Conservation (phyloP, 768 basidiomycete genomes). For the Antrodiella citrinella region DNA sequence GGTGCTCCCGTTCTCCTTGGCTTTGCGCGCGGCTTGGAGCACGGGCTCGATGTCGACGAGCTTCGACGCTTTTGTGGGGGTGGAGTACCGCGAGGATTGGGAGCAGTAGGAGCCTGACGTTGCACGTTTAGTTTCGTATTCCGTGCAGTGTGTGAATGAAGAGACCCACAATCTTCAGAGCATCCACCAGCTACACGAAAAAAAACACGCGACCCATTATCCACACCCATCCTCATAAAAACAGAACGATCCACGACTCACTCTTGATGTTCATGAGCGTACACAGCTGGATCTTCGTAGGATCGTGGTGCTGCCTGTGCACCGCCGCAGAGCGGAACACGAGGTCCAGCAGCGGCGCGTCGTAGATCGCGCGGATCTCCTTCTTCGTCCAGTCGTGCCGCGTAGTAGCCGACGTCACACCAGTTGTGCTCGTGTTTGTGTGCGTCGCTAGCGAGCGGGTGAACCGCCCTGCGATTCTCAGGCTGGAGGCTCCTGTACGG, state of each 20-base stretch:
- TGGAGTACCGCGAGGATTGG: constrained; percentile 90
- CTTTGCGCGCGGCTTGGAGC: constrained; percentile 83
- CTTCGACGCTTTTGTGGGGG: constrained; percentile 80
- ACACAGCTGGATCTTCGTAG: constrained; percentile 88
- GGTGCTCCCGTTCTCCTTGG: constrained; percentile 94
- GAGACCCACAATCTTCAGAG: constrained; percentile 81
- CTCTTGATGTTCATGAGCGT: constrained; percentile 99
- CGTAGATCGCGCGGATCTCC: constrained; percentile 82
- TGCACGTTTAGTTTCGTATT: constrained; percentile 5
- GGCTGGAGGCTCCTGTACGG: constrained; percentile 19
- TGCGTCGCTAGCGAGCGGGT: constrained; percentile 58
- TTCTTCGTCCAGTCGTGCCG: constrained; percentile 66
- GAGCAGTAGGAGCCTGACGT: constrained; percentile 88
- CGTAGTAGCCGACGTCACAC: constrained; percentile 20
- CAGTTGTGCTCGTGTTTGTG: constrained; percentile 24
- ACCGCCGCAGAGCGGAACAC: constrained; percentile 80
- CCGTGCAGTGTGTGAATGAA: background rate
- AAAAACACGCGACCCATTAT: constrained; percentile 7
- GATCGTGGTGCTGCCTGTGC: constrained; percentile 82
- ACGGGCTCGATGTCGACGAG: constrained; percentile 89
- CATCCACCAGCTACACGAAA: constrained; percentile 78
- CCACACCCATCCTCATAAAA: background rate
- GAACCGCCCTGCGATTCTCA: constrained; percentile 17
- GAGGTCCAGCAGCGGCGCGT: constrained; percentile 80
- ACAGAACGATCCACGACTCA: constrained; percentile 31